Percentiles rank a stretch among this genome's conserved stretches.
Conservation (phyloP, 495 filamentous ascomycete species). For the Hyaloscypha finlandica region DNA sequence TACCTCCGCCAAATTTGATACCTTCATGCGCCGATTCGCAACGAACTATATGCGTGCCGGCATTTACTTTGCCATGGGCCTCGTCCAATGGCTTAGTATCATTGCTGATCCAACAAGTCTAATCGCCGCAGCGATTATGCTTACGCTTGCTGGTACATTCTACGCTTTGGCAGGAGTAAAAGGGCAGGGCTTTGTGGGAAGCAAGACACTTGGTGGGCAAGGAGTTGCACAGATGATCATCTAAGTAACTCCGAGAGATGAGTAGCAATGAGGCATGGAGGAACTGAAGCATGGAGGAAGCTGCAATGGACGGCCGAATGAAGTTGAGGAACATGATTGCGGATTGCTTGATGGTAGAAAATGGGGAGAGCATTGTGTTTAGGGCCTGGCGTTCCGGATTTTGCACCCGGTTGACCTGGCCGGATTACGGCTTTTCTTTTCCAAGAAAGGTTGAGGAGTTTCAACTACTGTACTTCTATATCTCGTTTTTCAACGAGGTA, state of each 20-base stretch:
- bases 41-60: constrained; percentile 97
- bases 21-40: constrained; percentile 86
- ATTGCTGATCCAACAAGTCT: constrained; percentile 65
- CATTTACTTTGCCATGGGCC: constrained; percentile 79
- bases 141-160: constrained; percentile 75
- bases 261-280: neutral
- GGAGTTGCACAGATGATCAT: constrained; percentile 99
- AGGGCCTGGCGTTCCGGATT: constrained; percentile 25
- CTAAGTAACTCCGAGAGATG: constrained; percentile 42
- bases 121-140: constrained; percentile 82
- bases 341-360: constrained; percentile 10
- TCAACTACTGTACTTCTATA: constrained; percentile 28
- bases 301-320: neutral
- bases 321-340: neutral
- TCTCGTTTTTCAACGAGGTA: neutral
- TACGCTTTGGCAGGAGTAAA: constrained; percentile 84
- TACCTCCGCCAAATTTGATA: constrained; percentile 86
- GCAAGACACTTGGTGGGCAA: constrained; percentile 94
- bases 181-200: constrained; percentile 92
- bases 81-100: constrained; percentile 79
- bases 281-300: neutral
- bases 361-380: constrained; percentile 24
- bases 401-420: constrained; percentile 22
- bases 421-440: constrained; percentile 21
- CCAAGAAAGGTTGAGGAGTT: constrained; percentile 17